A percentile compares a stretch with the other conserved stretches of the same genome.
Conservation (phyloP, 2,329 filamentous ascomycete species). For the Cercospora janseana region DNA sequence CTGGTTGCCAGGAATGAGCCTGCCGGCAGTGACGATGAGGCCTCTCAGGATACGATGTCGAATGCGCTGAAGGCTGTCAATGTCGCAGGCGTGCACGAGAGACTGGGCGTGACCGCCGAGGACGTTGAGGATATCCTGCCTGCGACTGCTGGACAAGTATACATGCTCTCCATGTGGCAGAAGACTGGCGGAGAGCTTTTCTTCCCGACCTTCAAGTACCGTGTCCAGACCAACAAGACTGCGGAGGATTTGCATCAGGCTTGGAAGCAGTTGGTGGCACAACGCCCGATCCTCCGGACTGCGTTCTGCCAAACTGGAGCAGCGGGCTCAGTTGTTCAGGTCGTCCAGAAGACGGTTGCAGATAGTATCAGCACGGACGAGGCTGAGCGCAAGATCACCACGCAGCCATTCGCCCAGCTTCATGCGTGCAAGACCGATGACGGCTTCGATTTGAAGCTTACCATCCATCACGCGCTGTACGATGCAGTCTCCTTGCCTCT, state of each 20-base stretch:
- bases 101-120: conserved; percentile 41
- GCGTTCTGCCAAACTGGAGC: conserved; percentile 53
- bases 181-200: conserved; percentile 66
- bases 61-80: conserved; percentile 17
- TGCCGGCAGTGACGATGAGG: conserved; percentile 37
- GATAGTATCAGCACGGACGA: conserved; percentile 37
- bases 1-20: conserved; percentile 25
- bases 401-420: conserved; percentile 31
- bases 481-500: conserved; percentile 75
- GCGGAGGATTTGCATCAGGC: conserved; percentile 51
- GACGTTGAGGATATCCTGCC: conserved; percentile 62
- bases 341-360: conserved; percentile 50
- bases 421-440: conserved; percentile 18
- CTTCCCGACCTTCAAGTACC: conserved; percentile 69
- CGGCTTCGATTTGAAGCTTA: conserved; percentile 39
- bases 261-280: conserved; percentile 59
- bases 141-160: conserved; percentile 72
- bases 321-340: conserved; percentile 60
- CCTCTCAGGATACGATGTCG: conserved; percentile 22
- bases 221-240: conserved; percentile 45
- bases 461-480: conserved; percentile 83
- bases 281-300: conserved; percentile 67
- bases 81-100: conserved; percentile 4
- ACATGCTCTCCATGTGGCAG: conserved; percentile 77
- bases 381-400: conserved; percentile 6